Conservation (phyloP, 306 rosid species). For the Ceratonia siliqua region DNA sequence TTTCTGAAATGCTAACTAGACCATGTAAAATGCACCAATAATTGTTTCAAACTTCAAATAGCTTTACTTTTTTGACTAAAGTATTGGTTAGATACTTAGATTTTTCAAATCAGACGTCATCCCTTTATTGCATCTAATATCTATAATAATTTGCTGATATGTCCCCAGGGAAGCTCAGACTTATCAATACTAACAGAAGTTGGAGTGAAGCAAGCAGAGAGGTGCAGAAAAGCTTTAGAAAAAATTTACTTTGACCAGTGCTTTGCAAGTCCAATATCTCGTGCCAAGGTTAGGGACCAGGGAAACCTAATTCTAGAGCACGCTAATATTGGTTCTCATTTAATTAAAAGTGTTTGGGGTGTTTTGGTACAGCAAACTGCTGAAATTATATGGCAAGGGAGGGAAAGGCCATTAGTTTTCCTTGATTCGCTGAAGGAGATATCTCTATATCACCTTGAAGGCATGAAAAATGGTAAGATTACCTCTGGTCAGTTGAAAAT, state of each 20-base stretch:
- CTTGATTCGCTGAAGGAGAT: conserved; percentile 71
- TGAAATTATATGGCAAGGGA: conserved; percentile 71
- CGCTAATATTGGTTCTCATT: conserved; percentile 5
- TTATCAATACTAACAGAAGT: conserved; percentile 63
- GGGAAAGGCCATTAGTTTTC: conserved; percentile 59
- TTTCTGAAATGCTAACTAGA: conserved; percentile 8
- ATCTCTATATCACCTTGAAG: conserved; percentile 75
- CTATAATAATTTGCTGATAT: conserved; percentile 17
- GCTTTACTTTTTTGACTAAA: conserved; percentile 3
- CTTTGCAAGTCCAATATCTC: conserved; percentile 78
- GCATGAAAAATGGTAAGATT: conserved; percentile 79
- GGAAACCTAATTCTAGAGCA: conserved; percentile 9
- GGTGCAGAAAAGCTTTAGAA: conserved; percentile 61
- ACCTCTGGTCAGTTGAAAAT: conserved; percentile 24
- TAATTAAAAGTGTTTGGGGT: conserved; percentile 20
- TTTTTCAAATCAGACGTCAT: not conserved
- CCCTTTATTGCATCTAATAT: not conserved
- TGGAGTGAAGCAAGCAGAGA: conserved; percentile 68
- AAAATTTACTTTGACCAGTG: conserved; percentile 61
- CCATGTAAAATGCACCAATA: not conserved
- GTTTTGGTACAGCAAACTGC: conserved; percentile 69
- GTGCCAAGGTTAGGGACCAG: conserved; percentile 61
- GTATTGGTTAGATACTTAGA: not conserved
- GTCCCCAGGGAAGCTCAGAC: conserved; percentile 64
- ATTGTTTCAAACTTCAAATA: not conserved